Evolutionary conservation across 805 yeast species (phyloP).

Genomic region (Wickerhamomyces bovis): DNA sequence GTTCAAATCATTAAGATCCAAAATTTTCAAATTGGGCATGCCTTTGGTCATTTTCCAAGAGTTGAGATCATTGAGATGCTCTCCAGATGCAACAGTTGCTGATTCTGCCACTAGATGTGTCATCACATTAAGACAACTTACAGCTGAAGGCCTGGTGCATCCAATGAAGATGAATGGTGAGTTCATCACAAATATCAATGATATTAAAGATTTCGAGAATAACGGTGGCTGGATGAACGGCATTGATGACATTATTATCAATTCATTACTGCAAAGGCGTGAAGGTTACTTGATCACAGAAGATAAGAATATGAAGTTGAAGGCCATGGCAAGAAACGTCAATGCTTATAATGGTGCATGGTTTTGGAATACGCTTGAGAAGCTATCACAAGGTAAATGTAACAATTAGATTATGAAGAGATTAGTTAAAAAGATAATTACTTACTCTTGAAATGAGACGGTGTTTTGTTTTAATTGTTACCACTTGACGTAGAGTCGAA

Average conservation of each 20-base stretch:
- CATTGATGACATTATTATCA: slow-evolving; percentile 52
- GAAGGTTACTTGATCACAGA: slow-evolving; percentile 47
- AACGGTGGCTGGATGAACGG: slow-evolving; percentile 67
- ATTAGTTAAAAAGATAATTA: neutral
- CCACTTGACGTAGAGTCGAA: too few relatives aligned
- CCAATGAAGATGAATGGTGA: slow-evolving; percentile 69
- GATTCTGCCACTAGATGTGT: slow-evolving; percentile 81
- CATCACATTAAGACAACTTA: slow-evolving; percentile 63
- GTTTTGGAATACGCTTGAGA: slow-evolving; percentile 49
- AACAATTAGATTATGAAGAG: slow-evolving; percentile 33
- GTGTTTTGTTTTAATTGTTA: neutral
- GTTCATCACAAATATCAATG: slow-evolving; percentile 60
- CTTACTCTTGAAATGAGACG: too few relatives aligned
- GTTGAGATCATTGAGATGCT: slow-evolving; percentile 60
- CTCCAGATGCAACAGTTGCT: slow-evolving; percentile 65
- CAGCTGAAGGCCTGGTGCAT: slow-evolving; percentile 45
- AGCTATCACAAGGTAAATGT: slow-evolving; percentile 41
- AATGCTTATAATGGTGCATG: slow-evolving; percentile 53
- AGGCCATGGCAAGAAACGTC: slow-evolving; percentile 54
- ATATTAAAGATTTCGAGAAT: slow-evolving; percentile 67
- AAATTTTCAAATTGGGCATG: slow-evolving; percentile 52
- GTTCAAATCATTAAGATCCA: slow-evolving; percentile 59
- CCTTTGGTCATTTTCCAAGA: slow-evolving; percentile 79
- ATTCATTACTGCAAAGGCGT: slow-evolving; percentile 10
- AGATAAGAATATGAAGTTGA: slow-evolving; percentile 64